These are phyloP conservation scores for Guadua angustifolia DNA, from an alignment of 176 grass and related monocot species.

Conservation along the genomic window DNA sequence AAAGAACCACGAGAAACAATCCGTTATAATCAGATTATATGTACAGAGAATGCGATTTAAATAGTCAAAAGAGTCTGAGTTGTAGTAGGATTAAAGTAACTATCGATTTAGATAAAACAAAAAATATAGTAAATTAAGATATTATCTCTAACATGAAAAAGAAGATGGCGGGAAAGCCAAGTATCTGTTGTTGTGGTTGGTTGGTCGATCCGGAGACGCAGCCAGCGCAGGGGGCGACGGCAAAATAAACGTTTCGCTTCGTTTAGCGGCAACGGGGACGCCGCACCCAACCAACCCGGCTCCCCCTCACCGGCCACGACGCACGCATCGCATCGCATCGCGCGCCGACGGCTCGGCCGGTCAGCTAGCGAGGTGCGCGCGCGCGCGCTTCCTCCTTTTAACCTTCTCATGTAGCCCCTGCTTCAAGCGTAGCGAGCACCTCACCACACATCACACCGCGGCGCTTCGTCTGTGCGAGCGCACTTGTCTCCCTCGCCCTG, in stretches of 20 bases:
- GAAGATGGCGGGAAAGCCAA: conserved; percentile 62
- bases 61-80: too few species aligned
- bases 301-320: conserved; percentile 57
- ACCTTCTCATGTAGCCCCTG: conserved; percentile 54
- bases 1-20: too few species aligned
- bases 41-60: too few species aligned
- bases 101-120: too few species aligned
- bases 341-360: too few species aligned
- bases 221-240: conserved; percentile 23
- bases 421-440: conserved; percentile 51
- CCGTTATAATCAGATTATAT: too few species aligned
- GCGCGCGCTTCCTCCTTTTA: background rate
- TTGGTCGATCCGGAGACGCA: conserved; percentile 38
- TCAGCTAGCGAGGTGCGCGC: background rate
- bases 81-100: too few species aligned
- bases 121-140: too few species aligned
- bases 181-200: conserved; percentile 55
- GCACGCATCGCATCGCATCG: background rate
- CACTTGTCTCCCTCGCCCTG: background rate
- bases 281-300: conserved; percentile 70
- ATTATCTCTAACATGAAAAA: too few species aligned
- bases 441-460: background rate
- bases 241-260: conserved; percentile 63
- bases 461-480: too few species aligned
- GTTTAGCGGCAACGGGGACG: conserved; percentile 96